Conservation (phyloP, 2,329 filamentous ascomycete species). For the Neopestalotiopsis clavispora region DNA sequence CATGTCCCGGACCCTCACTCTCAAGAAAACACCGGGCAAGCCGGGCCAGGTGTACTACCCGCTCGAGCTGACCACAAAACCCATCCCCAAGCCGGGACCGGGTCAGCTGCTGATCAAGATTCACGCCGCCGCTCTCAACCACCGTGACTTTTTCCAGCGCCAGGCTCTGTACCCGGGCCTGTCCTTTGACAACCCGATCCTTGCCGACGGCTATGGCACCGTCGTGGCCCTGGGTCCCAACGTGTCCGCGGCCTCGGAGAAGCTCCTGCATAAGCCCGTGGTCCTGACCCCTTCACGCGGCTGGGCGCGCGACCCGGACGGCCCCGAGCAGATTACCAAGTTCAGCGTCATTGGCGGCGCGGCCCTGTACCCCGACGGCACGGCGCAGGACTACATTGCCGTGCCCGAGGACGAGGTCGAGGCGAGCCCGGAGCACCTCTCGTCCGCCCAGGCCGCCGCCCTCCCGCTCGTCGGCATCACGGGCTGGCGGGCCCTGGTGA, state of each 20-base stretch:
- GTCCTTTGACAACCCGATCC: constrained; percentile 77
- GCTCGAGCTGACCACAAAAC: constrained; percentile 65
- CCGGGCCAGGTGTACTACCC: constrained; percentile 89
- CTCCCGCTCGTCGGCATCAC: constrained; percentile 86
- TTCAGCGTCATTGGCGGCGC: constrained; percentile 76
- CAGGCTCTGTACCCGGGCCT: constrained; percentile 89
- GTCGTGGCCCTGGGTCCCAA: constrained; percentile 69
- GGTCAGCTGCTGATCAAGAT: constrained; percentile 77
- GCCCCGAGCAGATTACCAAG: constrained; percentile 67
- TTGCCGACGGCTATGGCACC: constrained; percentile 81
- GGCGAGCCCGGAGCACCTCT: constrained; percentile 74
- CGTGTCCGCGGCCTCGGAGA: constrained; percentile 48
- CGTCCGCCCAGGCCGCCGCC: constrained; percentile 77
- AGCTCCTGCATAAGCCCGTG: constrained; percentile 68
- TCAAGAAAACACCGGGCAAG: constrained; percentile 77
- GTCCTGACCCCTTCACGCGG: constrained; percentile 79
- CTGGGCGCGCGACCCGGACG: constrained; percentile 74
- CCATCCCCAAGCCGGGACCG: constrained; percentile 66
- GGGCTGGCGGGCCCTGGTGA: constrained; percentile 83
- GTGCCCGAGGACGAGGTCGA: constrained; percentile 78
- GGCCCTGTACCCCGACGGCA: constrained; percentile 65
- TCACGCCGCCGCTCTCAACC: constrained; percentile 84
- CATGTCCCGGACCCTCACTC: constrained; percentile 63
- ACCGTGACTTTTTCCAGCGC: constrained; percentile 93
- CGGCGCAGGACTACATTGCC: constrained; percentile 73